These are phyloP conservation scores for Pholiota conissans DNA, from an alignment of 768 basidiomycete genomes.

Conservation along the genomic window DNA sequence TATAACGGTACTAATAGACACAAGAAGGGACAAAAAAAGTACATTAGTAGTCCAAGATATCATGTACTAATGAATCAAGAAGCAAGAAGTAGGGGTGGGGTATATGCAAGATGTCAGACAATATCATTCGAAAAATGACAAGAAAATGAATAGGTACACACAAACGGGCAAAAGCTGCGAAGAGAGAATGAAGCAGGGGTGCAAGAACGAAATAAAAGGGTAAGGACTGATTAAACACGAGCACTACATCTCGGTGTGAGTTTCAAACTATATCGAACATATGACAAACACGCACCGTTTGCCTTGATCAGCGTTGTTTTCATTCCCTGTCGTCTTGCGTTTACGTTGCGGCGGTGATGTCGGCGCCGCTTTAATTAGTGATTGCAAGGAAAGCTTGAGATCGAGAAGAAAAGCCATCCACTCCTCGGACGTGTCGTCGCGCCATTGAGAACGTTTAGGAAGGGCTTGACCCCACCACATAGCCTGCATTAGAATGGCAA, in stretches of 20 bases:
- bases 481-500: too few relatives aligned
- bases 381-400: neutral
- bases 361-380: neutral
- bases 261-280: too few relatives aligned
- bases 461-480: conserved; percentile 15
- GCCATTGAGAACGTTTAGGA: neutral
- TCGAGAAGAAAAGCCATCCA: conserved; percentile 3
- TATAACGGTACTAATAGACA: neutral
- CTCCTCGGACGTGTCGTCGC: neutral
- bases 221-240: too few relatives aligned
- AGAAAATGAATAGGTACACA: too few relatives aligned
- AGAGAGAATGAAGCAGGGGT: too few relatives aligned
- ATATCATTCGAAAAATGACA: too few relatives aligned
- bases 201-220: too few relatives aligned
- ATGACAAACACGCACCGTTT: neutral
- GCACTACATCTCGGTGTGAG: too few relatives aligned
- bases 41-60: neutral
- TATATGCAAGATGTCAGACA: neutral
- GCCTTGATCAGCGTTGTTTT: neutral
- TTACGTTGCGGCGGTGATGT: neutral
- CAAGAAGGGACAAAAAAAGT: neutral
- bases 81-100: neutral
- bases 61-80: neutral
- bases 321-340: neutral
- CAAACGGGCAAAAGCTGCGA: too few relatives aligned